A percentile compares a stretch with the other conserved stretches of the same genome.
These are phyloP conservation scores for Lentinus brumalis DNA, from an alignment of 768 basidiomycete species.

Conservation along the genomic window DNA sequence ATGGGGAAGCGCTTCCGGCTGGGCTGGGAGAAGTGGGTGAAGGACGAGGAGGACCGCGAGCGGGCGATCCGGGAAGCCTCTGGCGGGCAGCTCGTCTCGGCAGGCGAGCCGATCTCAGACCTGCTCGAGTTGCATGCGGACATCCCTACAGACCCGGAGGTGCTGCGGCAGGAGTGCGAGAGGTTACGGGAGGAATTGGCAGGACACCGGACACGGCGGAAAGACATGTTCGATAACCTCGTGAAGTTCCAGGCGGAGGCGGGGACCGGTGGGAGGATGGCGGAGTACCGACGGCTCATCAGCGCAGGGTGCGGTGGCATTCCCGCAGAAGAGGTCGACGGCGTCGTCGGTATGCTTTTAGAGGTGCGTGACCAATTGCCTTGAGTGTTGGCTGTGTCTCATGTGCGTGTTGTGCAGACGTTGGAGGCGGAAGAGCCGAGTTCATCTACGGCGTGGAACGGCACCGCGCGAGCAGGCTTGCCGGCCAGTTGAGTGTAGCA, in stretches of 20 bases:
- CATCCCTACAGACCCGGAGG: slow-evolving; percentile 59
- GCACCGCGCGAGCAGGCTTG: slow-evolving; percentile 14
- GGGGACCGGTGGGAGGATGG: slow-evolving; percentile 87
- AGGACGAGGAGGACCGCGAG: slow-evolving; percentile 82
- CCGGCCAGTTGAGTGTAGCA: slow-evolving; percentile 10
- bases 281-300: slow-evolving; percentile 86
- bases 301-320: slow-evolving; percentile 89
- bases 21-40: slow-evolving; percentile 94
- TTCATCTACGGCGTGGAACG: slow-evolving; percentile 45
- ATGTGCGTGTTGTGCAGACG: slow-evolving; percentile 48
- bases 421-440: slow-evolving; percentile 80
- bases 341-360: slow-evolving; percentile 78
- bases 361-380: slow-evolving; percentile 54
- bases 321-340: slow-evolving; percentile 84
- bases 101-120: slow-evolving; percentile 48
- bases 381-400: slow-evolving; percentile 3
- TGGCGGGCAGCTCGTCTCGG: slow-evolving; percentile 52
- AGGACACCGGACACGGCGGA: slow-evolving; percentile 67
- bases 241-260: slow-evolving; percentile 86
- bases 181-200: slow-evolving; percentile 63
- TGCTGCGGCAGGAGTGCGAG: slow-evolving; percentile 57
- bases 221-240: slow-evolving; percentile 71
- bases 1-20: slow-evolving; percentile 82
- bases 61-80: slow-evolving; percentile 62
- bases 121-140: slow-evolving; percentile 58